These are phyloP conservation scores for Lentinula edodes DNA, from an alignment of 768 basidiomycete species.

Conservation along the genomic window DNA sequence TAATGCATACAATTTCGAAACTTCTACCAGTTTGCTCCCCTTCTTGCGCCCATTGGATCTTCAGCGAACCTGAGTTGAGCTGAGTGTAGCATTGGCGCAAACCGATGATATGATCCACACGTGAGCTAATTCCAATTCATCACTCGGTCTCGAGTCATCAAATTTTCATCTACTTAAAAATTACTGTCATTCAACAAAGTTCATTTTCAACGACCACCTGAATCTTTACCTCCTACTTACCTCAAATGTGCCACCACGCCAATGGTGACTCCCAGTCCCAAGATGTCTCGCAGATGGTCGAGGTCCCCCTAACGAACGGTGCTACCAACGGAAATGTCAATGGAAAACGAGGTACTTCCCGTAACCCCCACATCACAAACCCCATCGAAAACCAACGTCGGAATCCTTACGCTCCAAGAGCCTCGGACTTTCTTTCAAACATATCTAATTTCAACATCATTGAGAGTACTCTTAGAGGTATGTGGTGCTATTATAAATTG, in stretches of 20 bases:
- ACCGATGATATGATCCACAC: no score
- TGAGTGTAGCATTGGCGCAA: no score
- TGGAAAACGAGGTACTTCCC: constrained; percentile 37
- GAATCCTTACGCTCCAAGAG: constrained; percentile 88
- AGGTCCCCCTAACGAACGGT: constrained; percentile 52
- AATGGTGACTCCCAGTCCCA: constrained; percentile 43
- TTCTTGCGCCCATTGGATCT: no score
- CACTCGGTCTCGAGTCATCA: constrained; percentile 1
- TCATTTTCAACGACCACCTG: neutral
- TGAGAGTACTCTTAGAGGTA: constrained; percentile 92
- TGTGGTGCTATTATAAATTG: constrained; percentile 16
- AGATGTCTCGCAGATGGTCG: constrained; percentile 62
- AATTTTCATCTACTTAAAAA: neutral
- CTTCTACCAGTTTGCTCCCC: no score
- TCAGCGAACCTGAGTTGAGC: no score
- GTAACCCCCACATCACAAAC: constrained; percentile 22
- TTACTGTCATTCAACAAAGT: neutral
- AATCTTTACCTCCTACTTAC: neutral
- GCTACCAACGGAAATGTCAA: constrained; percentile 22
- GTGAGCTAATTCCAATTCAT: no score
- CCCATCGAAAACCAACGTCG: constrained; percentile 33
- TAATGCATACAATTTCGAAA: no score
- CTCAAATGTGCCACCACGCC: constrained; percentile 59
- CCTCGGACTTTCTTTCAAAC: constrained; percentile 89
- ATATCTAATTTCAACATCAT: constrained; percentile 94